Percentiles rank a stretch among this genome's conserved stretches.
phyloP scores from a whole-genome alignment of 208 protist genomes.

The Vickermania ingenoplastis region DNA sequence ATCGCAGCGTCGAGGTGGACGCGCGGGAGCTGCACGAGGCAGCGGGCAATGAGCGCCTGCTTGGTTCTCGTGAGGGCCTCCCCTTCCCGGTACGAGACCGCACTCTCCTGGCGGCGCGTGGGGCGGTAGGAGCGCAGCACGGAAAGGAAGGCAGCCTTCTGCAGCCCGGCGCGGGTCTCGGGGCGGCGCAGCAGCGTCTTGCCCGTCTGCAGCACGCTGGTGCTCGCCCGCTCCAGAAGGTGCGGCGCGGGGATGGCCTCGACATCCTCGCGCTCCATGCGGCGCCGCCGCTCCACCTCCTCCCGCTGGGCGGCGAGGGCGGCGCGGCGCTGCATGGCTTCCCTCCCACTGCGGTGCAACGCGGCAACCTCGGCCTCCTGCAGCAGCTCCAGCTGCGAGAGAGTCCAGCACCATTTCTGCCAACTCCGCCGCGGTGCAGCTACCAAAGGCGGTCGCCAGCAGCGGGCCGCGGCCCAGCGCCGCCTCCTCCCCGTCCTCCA shows the following conservation, averaged over 20 bases:
- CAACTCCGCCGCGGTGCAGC: slow-evolving; percentile 28
- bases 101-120: not conserved
- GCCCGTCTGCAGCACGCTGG: slow-evolving; percentile 38
- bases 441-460: slow-evolving; percentile 38
- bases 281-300: slow-evolving; percentile 49
- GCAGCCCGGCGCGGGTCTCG: slow-evolving; percentile 26
- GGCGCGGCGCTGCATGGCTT: slow-evolving; percentile 50
- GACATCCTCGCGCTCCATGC: slow-evolving; percentile 61
- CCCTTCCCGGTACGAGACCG: slow-evolving; percentile 23
- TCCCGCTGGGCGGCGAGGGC: slow-evolving; percentile 51
- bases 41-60: slow-evolving; percentile 61
- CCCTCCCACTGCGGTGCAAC: slow-evolving; percentile 38
- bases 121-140: slow-evolving; percentile 32
- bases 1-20: slow-evolving; percentile 45
- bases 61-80: slow-evolving; percentile 43
- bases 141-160: slow-evolving; percentile 44
- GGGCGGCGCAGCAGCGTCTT: slow-evolving; percentile 36
- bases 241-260: slow-evolving; percentile 50
- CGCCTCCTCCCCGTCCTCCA: slow-evolving; percentile 15
- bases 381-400: slow-evolving; percentile 29
- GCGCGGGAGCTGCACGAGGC: slow-evolving; percentile 44
- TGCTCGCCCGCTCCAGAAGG: slow-evolving; percentile 57
- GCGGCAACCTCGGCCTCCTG: slow-evolving; percentile 30
- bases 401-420: slow-evolving; percentile 72
- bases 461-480: slow-evolving; percentile 17